Evolutionary conservation across 768 basidiomycete genomes (phyloP), one percentile per base, ranked within the genome.

Genomic region (Hericium erinaceus): DNA sequence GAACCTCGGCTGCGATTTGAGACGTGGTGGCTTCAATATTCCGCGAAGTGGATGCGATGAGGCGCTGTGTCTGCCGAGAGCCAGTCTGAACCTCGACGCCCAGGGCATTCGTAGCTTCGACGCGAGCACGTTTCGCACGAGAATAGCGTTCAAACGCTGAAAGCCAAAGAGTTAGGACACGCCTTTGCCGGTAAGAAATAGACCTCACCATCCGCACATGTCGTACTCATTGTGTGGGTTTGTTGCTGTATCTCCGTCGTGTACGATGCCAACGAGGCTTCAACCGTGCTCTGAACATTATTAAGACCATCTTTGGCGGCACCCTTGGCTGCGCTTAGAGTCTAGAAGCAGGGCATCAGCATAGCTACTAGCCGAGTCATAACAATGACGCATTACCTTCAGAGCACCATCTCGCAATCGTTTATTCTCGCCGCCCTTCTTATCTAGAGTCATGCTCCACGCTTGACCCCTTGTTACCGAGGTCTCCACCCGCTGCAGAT

Each of bases 71-170:
- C 55, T 73, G 69, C 22, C 75, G 74, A 64, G 80, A 80, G 52
- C 82, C 77, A 37, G 76, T 73, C 60, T 83, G 78, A 38, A 81
- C 64, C 37, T 82, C 78, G 4, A 73, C 68, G 33, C 70, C 71
- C 64, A 88, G 70, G 3, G 72, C 66, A 44, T 75, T 72, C 18
- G 80, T 83, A 10, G 78, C 75, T 54, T 89, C 87, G 2, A 84
- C 64, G 46, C 89, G 80, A 40, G 83, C 83, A 51, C 84, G 79
- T 66, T 92, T 92, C 15, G 82, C 77, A 55, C 80, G 75, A 46
- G 72, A 70, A 64, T 86, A 72, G 59, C 80, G 76, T 59, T 89
- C 82, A 60, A 88, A 77, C 37, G 81, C 87, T 84, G 15, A 22
- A 26, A 60, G 0, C 33, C 39, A 26, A 37, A 9, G 39, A 40